These are phyloP conservation scores for Fraxinus americana DNA, from an alignment of 257 asterid genomes.

Conservation along the genomic window DNA sequence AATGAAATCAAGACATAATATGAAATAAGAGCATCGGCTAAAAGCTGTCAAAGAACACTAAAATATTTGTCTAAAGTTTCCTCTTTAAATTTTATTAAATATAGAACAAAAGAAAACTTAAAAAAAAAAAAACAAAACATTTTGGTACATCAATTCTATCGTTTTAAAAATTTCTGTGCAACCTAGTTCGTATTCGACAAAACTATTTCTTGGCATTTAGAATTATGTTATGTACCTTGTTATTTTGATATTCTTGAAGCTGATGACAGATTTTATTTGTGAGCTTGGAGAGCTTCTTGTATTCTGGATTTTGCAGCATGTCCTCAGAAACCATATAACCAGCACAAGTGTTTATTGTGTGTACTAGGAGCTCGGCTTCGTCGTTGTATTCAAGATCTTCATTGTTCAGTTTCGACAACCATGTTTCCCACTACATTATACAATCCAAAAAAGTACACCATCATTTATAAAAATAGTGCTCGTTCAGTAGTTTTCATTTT, in stretches of 20 bases:
- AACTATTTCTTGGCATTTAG: too few relatives aligned
- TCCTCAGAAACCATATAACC: slow-evolving; percentile 28
- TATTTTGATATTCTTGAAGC: slow-evolving; percentile 23
- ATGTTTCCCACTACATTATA: slow-evolving; percentile 42
- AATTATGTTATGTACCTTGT: slow-evolving; percentile 21
- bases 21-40: neutral
- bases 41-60: neutral
- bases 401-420: slow-evolving; percentile 37
- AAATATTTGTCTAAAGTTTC: too few relatives aligned
- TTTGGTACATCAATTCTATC: too few relatives aligned
- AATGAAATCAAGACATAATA: neutral
- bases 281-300: slow-evolving; percentile 40
- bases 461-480: neutral
- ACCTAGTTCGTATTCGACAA: too few relatives aligned
- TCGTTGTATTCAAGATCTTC: slow-evolving; percentile 20
- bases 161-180: too few relatives aligned
- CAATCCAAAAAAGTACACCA: neutral
- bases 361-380: slow-evolving; percentile 43
- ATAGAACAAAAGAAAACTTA: too few relatives aligned
- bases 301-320: slow-evolving; percentile 24
- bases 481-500: too few relatives aligned
- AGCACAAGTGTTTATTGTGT: slow-evolving; percentile 40
- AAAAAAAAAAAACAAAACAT: too few relatives aligned
- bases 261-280: slow-evolving; percentile 37
- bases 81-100: too few relatives aligned